Evolutionary conservation across 371 early-diverging fungal genomes (phyloP).

Genomic region (Gilbertella persicaria): DNA sequence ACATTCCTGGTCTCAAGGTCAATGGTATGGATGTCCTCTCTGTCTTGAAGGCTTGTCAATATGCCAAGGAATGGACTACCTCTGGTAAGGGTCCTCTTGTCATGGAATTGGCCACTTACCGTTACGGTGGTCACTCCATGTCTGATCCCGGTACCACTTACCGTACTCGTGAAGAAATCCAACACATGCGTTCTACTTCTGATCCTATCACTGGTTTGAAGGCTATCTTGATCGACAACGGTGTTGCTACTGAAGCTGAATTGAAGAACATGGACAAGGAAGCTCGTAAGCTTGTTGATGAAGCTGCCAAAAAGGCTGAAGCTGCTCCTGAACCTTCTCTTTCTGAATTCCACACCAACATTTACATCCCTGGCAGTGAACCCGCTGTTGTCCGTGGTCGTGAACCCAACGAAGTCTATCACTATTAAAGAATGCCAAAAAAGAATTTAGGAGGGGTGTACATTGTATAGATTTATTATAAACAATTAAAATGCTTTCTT

Average conservation of each 20-base stretch:
- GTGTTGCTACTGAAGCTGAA: constrained; percentile 81
- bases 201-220: constrained; percentile 94
- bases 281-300: constrained; percentile 82
- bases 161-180: constrained; percentile 97
- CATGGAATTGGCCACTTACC: constrained; percentile 97
- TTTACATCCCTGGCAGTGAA: constrained; percentile 82
- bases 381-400: constrained; percentile 79
- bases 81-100: constrained; percentile 94
- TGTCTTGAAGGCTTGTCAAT: constrained; percentile 83
- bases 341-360: constrained; percentile 75
- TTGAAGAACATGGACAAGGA: constrained; percentile 94
- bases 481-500: not conserved
- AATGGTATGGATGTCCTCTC: constrained; percentile 97
- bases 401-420: constrained; percentile 71
- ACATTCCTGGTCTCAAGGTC: constrained; percentile 93
- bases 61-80: constrained; percentile 85
- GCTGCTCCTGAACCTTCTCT: constrained; percentile 79
- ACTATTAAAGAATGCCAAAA: constrained; percentile 7
- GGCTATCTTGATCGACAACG: constrained; percentile 73
- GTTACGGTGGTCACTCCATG: constrained; percentile 99
- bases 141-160: constrained; percentile 99
- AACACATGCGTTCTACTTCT: constrained; percentile 92
- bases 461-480: not conserved
- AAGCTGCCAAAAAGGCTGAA: constrained; percentile 86
- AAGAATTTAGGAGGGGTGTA: not conserved